A percentile compares a stretch with the other conserved stretches of the same genome.
Evolutionary conservation across 129 eudicot genomes (phyloP).

Genomic region (Smallanthus sonchifolius): DNA sequence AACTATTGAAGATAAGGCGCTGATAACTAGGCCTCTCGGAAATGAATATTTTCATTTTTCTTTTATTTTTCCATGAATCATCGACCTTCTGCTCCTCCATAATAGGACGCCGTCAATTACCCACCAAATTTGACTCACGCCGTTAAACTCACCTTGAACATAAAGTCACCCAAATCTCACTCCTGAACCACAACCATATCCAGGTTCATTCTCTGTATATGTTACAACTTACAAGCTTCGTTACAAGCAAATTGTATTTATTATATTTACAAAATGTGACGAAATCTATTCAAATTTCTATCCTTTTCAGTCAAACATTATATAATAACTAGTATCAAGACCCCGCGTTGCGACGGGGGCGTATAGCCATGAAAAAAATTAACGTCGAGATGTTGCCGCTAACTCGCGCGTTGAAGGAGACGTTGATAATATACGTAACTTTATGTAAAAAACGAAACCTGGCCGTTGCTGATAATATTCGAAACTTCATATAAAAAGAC

Average conservation of each 20-base stretch:
- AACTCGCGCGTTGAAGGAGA: too few species aligned
- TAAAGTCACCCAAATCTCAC: background rate
- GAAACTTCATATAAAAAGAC: too few species aligned
- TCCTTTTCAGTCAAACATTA: background rate
- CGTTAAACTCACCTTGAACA: background rate
- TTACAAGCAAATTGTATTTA: background rate
- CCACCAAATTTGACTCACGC: background rate
- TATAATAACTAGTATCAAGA: too few species aligned
- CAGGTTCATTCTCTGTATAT: conserved; percentile 10
- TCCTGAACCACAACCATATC: conserved; percentile 22
- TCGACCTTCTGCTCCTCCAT: conserved; percentile 27
- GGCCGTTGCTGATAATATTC: too few species aligned
- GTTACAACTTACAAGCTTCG: background rate
- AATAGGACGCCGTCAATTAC: conserved; percentile 19
- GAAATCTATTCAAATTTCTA: background rate
- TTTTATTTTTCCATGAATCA: conserved; percentile 1
- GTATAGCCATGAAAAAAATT: too few species aligned
- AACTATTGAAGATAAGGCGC: conserved; percentile 31
- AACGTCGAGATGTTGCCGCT: too few species aligned
- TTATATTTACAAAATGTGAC: background rate
- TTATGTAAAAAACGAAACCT: too few species aligned
- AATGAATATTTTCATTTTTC: conserved; percentile 7
- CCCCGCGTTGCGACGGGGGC: too few species aligned
- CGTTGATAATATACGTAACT: too few species aligned
- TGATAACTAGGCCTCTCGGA: conserved; percentile 24